phyloP scores from a whole-genome alignment of 2,329 filamentous ascomycete species.

The Microcyclospora tardicrescens region DNA sequence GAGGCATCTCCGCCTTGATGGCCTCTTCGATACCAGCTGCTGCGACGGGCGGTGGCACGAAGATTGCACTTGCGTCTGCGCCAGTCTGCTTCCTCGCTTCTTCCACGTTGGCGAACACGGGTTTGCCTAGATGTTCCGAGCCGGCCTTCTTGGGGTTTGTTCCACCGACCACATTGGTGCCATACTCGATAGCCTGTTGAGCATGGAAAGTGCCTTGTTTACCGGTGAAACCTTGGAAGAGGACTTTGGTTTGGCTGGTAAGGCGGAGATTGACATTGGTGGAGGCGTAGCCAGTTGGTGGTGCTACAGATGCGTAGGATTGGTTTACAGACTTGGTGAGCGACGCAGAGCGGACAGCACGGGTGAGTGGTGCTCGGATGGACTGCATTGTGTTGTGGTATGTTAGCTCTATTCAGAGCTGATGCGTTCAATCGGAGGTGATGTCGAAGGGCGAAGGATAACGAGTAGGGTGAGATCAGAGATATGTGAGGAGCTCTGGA shows the following conservation, averaged over 20 bases:
- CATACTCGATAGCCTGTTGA: slow-evolving; percentile 92
- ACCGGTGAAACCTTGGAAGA: slow-evolving; percentile 95
- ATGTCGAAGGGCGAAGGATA: too few relatives aligned
- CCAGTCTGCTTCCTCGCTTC: slow-evolving; percentile 85
- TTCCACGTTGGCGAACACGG: slow-evolving; percentile 80
- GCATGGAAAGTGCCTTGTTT: slow-evolving; percentile 70
- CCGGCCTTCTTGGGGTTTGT: slow-evolving; percentile 99
- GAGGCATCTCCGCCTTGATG: slow-evolving; percentile 78
- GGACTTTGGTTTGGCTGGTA: slow-evolving; percentile 82
- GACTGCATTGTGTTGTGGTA: slow-evolving; percentile 56
- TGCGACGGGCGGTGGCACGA: slow-evolving; percentile 90
- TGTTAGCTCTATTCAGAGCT: too few relatives aligned
- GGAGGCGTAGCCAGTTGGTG: slow-evolving; percentile 26
- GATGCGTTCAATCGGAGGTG: too few relatives aligned
- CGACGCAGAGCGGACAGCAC: slow-evolving; percentile 50
- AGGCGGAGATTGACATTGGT: slow-evolving; percentile 64
- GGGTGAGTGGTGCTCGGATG: slow-evolving; percentile 59
- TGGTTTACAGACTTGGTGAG: slow-evolving; percentile 34
- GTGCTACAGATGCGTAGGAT: slow-evolving; percentile 62
- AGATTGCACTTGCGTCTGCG: slow-evolving; percentile 85
- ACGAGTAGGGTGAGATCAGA: too few relatives aligned
- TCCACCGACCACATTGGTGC: slow-evolving; percentile 72
- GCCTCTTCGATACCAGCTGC: slow-evolving; percentile 96
- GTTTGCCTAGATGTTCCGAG: slow-evolving; percentile 72
- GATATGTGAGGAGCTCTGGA: too few relatives aligned